Evolutionary conservation across 441 rosid species (phyloP).

Genomic region (Pelargonium cotyledonis): DNA sequence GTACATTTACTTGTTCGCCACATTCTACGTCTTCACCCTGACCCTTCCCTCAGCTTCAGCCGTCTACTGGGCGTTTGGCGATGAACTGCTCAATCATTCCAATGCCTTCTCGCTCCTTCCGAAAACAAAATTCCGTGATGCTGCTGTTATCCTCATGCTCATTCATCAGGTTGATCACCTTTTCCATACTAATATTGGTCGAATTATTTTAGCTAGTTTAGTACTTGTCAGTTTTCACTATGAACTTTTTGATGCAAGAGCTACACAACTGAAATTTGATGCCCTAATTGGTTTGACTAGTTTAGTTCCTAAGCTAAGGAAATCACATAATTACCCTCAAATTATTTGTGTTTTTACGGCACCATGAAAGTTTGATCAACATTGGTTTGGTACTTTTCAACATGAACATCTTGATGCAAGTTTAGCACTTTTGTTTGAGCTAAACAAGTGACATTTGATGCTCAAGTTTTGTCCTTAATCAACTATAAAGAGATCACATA

Average conservation of each 20-base stretch:
- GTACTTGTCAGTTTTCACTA: not conserved
- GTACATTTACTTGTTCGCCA: slow-evolving; percentile 1
- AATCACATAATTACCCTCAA: not conserved
- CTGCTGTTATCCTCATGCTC: slow-evolving; percentile 1
- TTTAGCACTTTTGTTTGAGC: no score
- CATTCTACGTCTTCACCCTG: not conserved
- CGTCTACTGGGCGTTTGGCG: not conserved
- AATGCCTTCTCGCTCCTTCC: not conserved
- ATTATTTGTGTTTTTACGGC: not conserved
- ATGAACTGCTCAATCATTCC: not conserved
- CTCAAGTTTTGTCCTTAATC: no score
- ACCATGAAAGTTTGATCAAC: not conserved
- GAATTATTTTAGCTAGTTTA: no score
- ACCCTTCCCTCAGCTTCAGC: not conserved
- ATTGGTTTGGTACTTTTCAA: no score
- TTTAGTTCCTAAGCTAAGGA: not conserved
- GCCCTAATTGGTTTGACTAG: not conserved
- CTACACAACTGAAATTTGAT: not conserved
- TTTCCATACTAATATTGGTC: not conserved
- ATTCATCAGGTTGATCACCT: not conserved
- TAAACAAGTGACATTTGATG: no score
- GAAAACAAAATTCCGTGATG: not conserved
- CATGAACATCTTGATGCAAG: no score
- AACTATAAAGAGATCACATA: no score
- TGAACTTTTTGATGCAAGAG: not conserved